Conservation (phyloP, 352 stramenopile genomes). For the Phytopythium chamaehyphon region DNA sequence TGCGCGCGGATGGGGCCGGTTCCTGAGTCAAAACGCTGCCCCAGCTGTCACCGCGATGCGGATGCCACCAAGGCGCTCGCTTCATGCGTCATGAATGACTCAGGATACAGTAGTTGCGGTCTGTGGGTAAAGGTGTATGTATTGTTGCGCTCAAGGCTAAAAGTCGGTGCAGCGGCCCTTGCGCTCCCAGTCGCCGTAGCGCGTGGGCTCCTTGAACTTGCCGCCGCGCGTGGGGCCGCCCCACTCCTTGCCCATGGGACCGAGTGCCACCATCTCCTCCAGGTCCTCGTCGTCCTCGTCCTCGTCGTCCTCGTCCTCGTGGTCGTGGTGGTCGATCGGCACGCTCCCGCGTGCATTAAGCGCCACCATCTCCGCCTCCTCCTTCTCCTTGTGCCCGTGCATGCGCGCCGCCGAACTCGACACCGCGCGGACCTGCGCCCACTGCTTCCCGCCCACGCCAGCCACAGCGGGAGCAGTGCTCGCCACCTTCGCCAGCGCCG, state of each 20-base stretch:
- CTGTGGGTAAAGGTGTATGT: background rate
- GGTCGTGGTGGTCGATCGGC: constrained; percentile 17
- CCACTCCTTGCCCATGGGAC: constrained; percentile 89
- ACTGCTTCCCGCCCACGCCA: background rate
- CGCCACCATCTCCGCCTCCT: constrained; percentile 35
- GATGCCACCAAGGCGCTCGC: too few species aligned
- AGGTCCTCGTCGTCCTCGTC: constrained; percentile 85
- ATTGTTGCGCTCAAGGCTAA: constrained; percentile 25
- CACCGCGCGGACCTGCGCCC: constrained; percentile 16
- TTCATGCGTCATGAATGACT: too few species aligned
- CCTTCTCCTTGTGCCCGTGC: constrained; percentile 17
- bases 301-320: constrained; percentile 28
- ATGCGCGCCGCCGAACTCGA: constrained; percentile 19
- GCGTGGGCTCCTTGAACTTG: constrained; percentile 92
- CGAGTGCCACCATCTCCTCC: constrained; percentile 93
- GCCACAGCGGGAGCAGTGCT: constrained; percentile 1
- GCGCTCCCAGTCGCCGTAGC: constrained; percentile 97
- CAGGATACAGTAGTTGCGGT: too few species aligned
- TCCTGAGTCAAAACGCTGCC: background rate
- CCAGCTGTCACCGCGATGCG: background rate
- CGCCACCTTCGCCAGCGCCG: constrained; percentile 1
- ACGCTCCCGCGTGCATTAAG: constrained; percentile 19
- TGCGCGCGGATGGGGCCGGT: constrained; percentile 4
- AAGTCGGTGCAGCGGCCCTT: constrained; percentile 97
- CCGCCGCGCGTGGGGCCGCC: constrained; percentile 92